Evolutionary conservation across 2,329 filamentous ascomycete genomes (phyloP).

Genomic region (Dactylellina cionopaga): DNA sequence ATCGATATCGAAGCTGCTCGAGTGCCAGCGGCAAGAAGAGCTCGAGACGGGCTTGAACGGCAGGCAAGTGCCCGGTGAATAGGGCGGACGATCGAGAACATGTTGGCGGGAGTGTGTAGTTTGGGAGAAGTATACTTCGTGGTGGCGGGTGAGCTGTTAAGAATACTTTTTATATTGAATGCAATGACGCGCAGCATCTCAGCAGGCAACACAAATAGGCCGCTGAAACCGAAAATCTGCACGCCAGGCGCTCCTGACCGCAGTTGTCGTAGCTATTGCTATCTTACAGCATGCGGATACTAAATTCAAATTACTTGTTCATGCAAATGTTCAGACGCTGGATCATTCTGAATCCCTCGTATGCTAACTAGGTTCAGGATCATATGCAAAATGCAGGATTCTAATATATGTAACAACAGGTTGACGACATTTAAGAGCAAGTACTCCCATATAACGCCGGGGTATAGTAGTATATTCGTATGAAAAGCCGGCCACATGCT

Average conservation of each 20-base stretch:
- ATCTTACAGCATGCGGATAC: no score
- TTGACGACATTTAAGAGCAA: background rate
- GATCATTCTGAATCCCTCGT: no score
- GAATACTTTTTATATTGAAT: conserved; percentile 22
- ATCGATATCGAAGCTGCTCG: conserved; percentile 37
- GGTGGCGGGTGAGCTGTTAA: background rate
- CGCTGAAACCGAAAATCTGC: background rate
- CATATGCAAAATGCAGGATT: no score
- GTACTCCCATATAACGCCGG: conserved; percentile 22
- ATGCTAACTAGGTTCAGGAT: no score
- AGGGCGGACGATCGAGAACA: conserved; percentile 27
- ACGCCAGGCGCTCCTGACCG: background rate
- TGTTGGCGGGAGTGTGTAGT: conserved; percentile 2
- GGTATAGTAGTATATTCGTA: background rate
- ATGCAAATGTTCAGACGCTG: no score
- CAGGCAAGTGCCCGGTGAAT: conserved; percentile 16
- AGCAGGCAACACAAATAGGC: conserved; percentile 28
- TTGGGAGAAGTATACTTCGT: conserved; percentile 2
- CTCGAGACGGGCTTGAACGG: conserved; percentile 1
- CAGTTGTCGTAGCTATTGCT: no score
- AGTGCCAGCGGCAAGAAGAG: conserved; percentile 3
- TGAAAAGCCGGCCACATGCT: background rate
- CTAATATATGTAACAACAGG: no score
- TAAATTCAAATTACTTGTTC: no score
- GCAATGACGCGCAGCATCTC: conserved; percentile 20